Evolutionary conservation across 2,329 filamentous ascomycete species (phyloP).

Genomic region (Fusarium decemcellulare): DNA sequence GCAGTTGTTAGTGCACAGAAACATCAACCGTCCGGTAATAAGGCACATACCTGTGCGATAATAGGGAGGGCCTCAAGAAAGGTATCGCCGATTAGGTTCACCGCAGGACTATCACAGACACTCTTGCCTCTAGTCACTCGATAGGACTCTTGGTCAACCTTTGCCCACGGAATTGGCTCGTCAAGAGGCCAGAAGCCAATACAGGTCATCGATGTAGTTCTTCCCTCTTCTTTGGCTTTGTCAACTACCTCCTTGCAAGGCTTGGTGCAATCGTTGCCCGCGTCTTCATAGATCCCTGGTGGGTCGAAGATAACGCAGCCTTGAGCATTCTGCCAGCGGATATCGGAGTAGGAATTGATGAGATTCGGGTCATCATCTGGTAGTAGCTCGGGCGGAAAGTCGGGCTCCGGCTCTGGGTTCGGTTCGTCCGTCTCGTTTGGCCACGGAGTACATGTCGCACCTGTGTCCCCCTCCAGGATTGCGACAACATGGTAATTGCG

Average conservation of each 20-base stretch:
- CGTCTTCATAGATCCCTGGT: neutral
- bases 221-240: slow-evolving; percentile 3
- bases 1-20: neutral
- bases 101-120: neutral
- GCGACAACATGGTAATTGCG: neutral
- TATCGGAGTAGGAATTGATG: neutral
- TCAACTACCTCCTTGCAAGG: neutral
- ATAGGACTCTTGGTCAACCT: neutral
- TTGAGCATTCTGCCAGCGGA: neutral
- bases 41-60: slow-evolving; percentile 1
- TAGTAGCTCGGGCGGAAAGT: too few species aligned
- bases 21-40: too few species aligned
- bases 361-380: too few species aligned
- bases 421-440: neutral
- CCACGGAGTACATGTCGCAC: neutral
- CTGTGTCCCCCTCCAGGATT: neutral
- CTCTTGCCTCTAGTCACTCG: neutral
- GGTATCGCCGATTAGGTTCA: neutral
- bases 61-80: neutral
- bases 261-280: neutral
- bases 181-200: slow-evolving; percentile 2
- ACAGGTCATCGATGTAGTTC: neutral
- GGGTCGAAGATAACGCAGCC: slow-evolving; percentile 8
- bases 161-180: neutral
- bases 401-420: neutral